Base-by-base conservation (phyloP, 169 alveolate species). In the Plasmodium cynomolgi region DNA sequence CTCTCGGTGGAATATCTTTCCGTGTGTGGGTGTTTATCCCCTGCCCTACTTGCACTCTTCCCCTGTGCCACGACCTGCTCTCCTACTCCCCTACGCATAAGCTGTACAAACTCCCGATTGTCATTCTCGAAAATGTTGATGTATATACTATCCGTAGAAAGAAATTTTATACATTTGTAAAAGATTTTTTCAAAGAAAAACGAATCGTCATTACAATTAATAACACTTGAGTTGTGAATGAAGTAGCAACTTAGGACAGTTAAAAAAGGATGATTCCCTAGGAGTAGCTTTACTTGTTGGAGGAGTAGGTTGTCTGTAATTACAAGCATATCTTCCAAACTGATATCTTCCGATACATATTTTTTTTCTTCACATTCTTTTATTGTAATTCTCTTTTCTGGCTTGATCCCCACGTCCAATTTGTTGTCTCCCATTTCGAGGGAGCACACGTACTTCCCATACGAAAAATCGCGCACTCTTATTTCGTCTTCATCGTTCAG, bases 231-330 rank as follows among this genome's bases (percentile, higher is more conserved):
- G 39, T 91, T 15, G 39, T 91, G 92, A 17, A 91, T 31, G 83
- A 72, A 91, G 58, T 91, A 91, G 68, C 92, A 91, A 71, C 92
- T 91, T n/a, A 82, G 11, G 9, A 91, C 84, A 13, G 95, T 81
- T 71, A 91, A 82, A 91, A 75, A 91, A 5, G 95, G 95, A 47
- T 91, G 95, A 13, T 74, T 91, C 15, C 92, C 91, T 23, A 81
- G 29, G 58, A 91, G 88, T 11, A 91, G 20, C 62, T 50, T 83
- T 3, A 91, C 85, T 54, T 39, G 79, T 9, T 91, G 91, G 41
- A 91, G 44, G 62, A 91, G 29, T 23, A 82, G 77, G 56, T 33
- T 17, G 33, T 91, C 95, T 80, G 68, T 91, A 3, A 91, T 82
- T 39, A 73, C 9, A 9, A 90, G 33, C 73, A 90, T 90, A 68